Conservation (phyloP, 2,329 filamentous ascomycete species). For the Aspergillus niger region DNA sequence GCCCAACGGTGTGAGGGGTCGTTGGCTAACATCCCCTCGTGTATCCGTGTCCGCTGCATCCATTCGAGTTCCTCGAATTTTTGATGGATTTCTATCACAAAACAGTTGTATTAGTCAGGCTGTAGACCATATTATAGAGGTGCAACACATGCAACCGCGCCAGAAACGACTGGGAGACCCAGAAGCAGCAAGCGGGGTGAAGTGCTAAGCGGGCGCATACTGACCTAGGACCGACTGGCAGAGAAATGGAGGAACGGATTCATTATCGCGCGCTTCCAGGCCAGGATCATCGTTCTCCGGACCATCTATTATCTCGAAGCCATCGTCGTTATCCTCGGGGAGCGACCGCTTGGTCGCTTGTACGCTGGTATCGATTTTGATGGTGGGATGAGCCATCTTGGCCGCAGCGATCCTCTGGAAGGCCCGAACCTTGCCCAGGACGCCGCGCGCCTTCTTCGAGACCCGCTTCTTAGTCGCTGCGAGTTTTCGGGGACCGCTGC, state of each 20-base stretch:
- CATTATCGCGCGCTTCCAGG: slow-evolving; percentile 32
- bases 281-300: slow-evolving; percentile 31
- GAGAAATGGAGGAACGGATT: slow-evolving; percentile 41
- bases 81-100: slow-evolving; percentile 54
- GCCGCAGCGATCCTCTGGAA: slow-evolving; percentile 42
- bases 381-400: slow-evolving; percentile 46
- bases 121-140: background rate
- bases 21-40: slow-evolving; percentile 47
- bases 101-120: slow-evolving; percentile 12
- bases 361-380: slow-evolving; percentile 44
- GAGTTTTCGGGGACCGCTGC: slow-evolving; percentile 33
- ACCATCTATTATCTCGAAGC: slow-evolving; percentile 27
- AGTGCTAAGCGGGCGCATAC: slow-evolving; percentile 24
- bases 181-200: slow-evolving; percentile 17
- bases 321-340: slow-evolving; percentile 38
- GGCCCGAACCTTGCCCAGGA: slow-evolving; percentile 45
- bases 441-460: slow-evolving; percentile 43
- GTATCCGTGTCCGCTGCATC: slow-evolving; percentile 58
- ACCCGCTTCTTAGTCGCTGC: slow-evolving; percentile 36
- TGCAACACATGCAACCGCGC: background rate
- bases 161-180: background rate
- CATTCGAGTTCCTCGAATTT: slow-evolving; percentile 65
- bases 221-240: slow-evolving; percentile 42
- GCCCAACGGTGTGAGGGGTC: slow-evolving; percentile 59
- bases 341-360: slow-evolving; percentile 42